phyloP scores from a whole-genome alignment of 75 land plant species.

The Sequoia sempervirens region DNA sequence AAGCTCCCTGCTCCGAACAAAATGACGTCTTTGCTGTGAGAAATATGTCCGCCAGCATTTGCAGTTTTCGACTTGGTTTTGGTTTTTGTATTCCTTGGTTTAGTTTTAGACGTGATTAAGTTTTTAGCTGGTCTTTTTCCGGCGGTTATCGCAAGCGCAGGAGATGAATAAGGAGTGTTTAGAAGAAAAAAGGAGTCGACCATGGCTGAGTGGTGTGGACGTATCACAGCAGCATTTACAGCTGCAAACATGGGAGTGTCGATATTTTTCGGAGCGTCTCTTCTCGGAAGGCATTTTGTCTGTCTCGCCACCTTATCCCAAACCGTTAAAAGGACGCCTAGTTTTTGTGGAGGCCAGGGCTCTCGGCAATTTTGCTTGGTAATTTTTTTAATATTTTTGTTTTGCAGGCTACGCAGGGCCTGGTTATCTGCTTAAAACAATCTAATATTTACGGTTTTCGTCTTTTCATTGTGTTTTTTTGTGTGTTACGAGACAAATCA shows the following conservation, averaged over 20 bases:
- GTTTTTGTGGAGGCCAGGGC: background rate
- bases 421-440: too few species aligned
- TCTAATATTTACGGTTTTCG: too few species aligned
- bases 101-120: background rate
- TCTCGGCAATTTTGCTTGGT: background rate
- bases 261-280: background rate
- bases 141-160: background rate
- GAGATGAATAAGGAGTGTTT: background rate
- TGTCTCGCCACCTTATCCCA: background rate
- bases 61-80: background rate
- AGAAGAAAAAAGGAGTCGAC: background rate
- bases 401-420: too few species aligned
- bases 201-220: background rate
- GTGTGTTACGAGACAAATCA: too few species aligned
- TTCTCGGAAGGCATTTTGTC: background rate
- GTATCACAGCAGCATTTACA: background rate
- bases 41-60: background rate
- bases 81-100: background rate
- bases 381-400: background rate
- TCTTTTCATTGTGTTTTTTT: too few species aligned
- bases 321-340: background rate
- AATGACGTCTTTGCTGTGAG: background rate
- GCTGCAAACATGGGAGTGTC: background rate
- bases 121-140: background rate
- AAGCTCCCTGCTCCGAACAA: slow-evolving; percentile 6